Percentiles rank a stretch among this genome's conserved stretches.
Conservation (phyloP, 306 rosid genomes). For the Citrullus mucosospermus region DNA sequence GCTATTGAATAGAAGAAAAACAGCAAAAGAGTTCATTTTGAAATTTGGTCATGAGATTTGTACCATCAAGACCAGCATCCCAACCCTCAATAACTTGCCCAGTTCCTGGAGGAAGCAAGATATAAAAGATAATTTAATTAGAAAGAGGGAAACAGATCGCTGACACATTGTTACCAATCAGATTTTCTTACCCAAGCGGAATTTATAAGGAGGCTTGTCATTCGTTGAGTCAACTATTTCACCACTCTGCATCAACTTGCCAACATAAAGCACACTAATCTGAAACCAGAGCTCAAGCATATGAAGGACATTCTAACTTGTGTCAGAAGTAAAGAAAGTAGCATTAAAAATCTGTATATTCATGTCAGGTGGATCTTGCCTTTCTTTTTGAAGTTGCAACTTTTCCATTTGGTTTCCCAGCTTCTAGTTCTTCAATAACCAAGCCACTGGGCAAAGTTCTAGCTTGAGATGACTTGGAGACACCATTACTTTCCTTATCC, state of each 20-base stretch:
- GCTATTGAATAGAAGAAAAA: background rate
- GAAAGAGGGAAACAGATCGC: background rate
- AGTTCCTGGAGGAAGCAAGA: conserved; percentile 39
- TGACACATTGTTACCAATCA: background rate
- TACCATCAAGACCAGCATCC: conserved; percentile 86
- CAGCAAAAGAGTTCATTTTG: background rate
- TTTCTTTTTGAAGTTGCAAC: conserved; percentile 53
- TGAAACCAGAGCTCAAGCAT: conserved; percentile 21
- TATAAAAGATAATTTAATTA: background rate
- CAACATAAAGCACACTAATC: conserved; percentile 50
- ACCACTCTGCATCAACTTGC: conserved; percentile 53
- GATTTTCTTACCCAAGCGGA: conserved; percentile 62
- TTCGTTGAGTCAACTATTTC: conserved; percentile 37
- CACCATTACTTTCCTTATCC: conserved; percentile 14
- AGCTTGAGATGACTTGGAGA: conserved; percentile 28
- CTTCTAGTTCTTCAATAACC: conserved; percentile 42
- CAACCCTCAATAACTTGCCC: conserved; percentile 52
- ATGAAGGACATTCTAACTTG: background rate
- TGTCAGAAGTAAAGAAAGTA: background rate
- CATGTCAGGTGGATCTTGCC: conserved; percentile 21
- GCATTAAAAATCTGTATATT: background rate
- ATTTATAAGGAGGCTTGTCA: conserved; percentile 42
- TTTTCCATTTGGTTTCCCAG: conserved; percentile 51
- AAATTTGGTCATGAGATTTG: background rate
- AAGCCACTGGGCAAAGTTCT: conserved; percentile 42